Base-by-base conservation (phyloP, 805 yeast species). In the Yarrowia sp. region DNA sequence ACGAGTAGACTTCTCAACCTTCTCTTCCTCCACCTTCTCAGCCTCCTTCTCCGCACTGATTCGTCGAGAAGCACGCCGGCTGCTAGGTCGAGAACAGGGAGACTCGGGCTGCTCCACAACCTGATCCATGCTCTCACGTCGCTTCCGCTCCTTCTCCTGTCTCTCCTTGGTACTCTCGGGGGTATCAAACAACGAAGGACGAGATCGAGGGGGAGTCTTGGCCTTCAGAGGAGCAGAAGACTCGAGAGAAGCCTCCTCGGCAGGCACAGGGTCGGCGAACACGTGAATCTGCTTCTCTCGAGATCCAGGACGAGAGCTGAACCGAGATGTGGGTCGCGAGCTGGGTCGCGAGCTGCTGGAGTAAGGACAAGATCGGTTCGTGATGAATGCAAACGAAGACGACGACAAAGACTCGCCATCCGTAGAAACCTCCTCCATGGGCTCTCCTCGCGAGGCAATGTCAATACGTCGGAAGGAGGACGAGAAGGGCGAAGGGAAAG, bases 71-170 rank as follows among this genome's bases (percentile, higher is more conserved):
- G 27, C 5, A 8, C 56, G 39, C 22, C 56, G 18, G n/a, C 39
- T 32, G 29, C 42, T 22, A n/a, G 51, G 22, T 13, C 39, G 63
- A 6, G 33, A 22, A 6, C 38, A n/a, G 10, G 46, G 51, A 9
- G 46, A 36, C 35, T 33, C 49, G 35, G 49, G 31, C 51, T 47
- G 42, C 49, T 25, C 41, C 25, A 35, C 24, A 38, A 58, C 29
- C 65, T 58, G 35, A 61, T 27, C 32, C 56, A 36, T 42, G 46
- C 51, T 27, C 44, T 42, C 42, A 10, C 35, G 38, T 14, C 47
- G 53, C 35, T 27, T 38, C n/a, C 44, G 29, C 46, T 56, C 56
- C 35, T 24, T 22, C 36, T 56, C 53, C 29, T 36, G 42, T 16
- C 42, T 13, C 33, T 33, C 62, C 62, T 44, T 33, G 16, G 46